Evolutionary conservation across 192 early-diverging fungal genomes (phyloP).

Genomic region (Umbelopsis ramanniana): DNA sequence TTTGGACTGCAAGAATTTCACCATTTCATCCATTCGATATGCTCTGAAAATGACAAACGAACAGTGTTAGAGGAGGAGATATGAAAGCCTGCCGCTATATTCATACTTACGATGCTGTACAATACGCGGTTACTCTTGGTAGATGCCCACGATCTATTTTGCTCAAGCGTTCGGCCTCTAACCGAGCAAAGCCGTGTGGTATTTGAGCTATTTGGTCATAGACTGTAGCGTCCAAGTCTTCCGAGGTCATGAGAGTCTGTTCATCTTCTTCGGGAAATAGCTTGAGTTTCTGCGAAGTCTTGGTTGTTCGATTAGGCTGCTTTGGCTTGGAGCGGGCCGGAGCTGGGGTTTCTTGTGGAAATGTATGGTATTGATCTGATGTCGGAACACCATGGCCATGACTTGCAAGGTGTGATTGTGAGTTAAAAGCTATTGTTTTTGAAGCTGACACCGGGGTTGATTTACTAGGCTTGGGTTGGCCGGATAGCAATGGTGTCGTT

Average conservation of each 20-base stretch:
- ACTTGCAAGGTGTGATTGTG: constrained; percentile 12
- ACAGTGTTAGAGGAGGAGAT: neutral
- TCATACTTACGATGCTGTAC: constrained; percentile 69
- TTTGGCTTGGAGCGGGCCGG: constrained; percentile 47
- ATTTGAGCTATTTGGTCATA: constrained; percentile 78
- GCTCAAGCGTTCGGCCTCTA: constrained; percentile 76
- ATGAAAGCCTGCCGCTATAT: neutral
- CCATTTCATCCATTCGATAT: constrained; percentile 77
- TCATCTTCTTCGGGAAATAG: constrained; percentile 83
- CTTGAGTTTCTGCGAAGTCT: constrained; percentile 92
- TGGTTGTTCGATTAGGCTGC: constrained; percentile 85
- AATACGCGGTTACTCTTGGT: constrained; percentile 85
- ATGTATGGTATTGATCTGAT: constrained; percentile 12
- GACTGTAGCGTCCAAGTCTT: constrained; percentile 56
- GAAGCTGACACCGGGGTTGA: constrained; percentile 14
- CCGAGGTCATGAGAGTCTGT: constrained; percentile 39
- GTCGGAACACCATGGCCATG: neutral
- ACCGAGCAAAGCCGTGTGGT: constrained; percentile 53
- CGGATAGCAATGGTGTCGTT: constrained; percentile 2
- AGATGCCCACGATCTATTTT: constrained; percentile 73
- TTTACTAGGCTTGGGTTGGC: constrained; percentile 1
- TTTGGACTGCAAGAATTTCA: constrained; percentile 74
- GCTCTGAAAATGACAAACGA: constrained; percentile 39
- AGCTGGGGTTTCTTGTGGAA: constrained; percentile 9
- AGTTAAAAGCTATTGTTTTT: constrained; percentile 14